These are phyloP conservation scores for Saccharata proteae DNA, from an alignment of 2,329 filamentous ascomycete species.

Conservation along the genomic window DNA sequence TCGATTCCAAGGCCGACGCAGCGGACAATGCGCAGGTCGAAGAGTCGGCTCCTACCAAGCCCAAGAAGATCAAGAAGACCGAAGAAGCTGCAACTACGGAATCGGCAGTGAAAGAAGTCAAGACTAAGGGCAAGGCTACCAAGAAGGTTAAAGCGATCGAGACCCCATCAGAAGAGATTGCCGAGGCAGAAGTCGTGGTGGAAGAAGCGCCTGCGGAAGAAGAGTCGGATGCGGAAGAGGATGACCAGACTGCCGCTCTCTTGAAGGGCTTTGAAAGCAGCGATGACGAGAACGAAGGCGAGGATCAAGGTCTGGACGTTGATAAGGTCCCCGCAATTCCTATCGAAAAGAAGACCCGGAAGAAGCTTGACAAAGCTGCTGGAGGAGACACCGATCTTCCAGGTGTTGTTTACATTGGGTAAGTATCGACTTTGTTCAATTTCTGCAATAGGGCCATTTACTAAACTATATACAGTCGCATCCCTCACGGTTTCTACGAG, in stretches of 20 bases:
- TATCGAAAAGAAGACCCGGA: slow-evolving; percentile 20
- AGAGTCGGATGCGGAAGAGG: slow-evolving; percentile 18
- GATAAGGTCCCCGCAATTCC: slow-evolving; percentile 23
- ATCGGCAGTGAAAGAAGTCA: slow-evolving; percentile 4
- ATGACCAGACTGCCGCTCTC: slow-evolving; percentile 39
- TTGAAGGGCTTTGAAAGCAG: slow-evolving; percentile 40
- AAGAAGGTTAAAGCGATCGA: too few relatives aligned
- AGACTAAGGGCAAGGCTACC: slow-evolving; percentile 9
- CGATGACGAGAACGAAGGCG: slow-evolving; percentile 27
- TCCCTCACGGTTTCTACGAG: slow-evolving; percentile 95
- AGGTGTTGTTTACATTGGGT: slow-evolving; percentile 78
- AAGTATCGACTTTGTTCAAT: slow-evolving; percentile 14
- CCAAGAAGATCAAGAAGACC: slow-evolving; percentile 18
- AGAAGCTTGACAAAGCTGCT: slow-evolving; percentile 35
- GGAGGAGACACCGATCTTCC: slow-evolving; percentile 44
- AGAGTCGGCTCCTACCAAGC: slow-evolving; percentile 1
- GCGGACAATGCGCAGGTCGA: slow-evolving; percentile 3
- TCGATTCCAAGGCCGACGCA: slow-evolving; percentile 12
- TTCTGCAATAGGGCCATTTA: not conserved
- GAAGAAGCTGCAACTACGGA: slow-evolving; percentile 7
- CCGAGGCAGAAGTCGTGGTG: too few relatives aligned
- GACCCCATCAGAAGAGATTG: slow-evolving; percentile 4
- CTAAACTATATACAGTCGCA: slow-evolving; percentile 44
- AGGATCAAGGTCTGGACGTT: slow-evolving; percentile 26
- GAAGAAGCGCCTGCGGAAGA: slow-evolving; percentile 13